Conservation (phyloP, 257 asterid species). For the Prunella vulgaris region DNA sequence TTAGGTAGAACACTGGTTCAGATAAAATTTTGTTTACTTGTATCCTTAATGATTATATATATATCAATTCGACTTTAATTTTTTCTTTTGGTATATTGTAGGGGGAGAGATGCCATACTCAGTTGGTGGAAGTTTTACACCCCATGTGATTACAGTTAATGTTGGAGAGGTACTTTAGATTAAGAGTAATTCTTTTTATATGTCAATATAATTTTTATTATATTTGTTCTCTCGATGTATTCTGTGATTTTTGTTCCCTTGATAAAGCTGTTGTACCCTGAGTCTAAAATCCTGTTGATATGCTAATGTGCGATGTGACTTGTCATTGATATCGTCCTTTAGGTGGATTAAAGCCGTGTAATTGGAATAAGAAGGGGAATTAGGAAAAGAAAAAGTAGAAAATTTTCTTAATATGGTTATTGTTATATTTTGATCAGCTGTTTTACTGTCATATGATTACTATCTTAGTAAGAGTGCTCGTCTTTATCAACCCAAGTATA, state of each 20-base stretch:
- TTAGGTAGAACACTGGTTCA: neutral
- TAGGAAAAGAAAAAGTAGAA: too few species aligned
- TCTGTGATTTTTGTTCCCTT: neutral
- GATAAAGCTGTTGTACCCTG: neutral
- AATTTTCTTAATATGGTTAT: too few species aligned
- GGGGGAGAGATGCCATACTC: conserved; percentile 41
- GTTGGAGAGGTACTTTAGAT: conserved; percentile 59
- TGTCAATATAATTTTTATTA: neutral
- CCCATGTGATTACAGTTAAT: conserved; percentile 70
- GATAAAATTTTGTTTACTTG: neutral
- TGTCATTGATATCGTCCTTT: neutral
- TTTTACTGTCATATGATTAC: too few species aligned
- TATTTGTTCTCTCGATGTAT: neutral
- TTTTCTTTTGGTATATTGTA: conserved; percentile 19
- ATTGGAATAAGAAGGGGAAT: too few species aligned
- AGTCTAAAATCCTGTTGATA: conserved; percentile 1
- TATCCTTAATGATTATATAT: neutral
- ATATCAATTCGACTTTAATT: neutral
- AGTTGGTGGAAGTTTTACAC: conserved; percentile 57
- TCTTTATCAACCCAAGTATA: too few species aligned
- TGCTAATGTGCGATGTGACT: neutral
- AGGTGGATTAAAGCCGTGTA: too few species aligned
- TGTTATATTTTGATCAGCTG: too few species aligned
- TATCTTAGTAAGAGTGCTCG: too few species aligned
- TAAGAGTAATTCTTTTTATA: neutral